Evolutionary conservation across 1,284 basidiomycete genomes (phyloP).

Genomic region (Boletus chippewaensis): DNA sequence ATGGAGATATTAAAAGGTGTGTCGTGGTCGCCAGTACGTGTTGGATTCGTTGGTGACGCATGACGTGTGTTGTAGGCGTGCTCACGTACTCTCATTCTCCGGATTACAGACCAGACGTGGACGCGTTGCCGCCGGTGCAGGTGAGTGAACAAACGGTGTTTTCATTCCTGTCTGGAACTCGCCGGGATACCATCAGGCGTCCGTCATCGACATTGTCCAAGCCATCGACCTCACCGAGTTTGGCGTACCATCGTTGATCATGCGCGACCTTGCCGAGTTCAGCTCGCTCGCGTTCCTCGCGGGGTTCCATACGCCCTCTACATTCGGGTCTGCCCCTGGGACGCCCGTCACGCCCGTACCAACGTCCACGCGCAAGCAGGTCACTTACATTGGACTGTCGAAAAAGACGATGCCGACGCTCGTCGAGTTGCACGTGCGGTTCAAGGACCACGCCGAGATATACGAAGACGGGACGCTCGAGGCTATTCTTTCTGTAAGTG

Average conservation of each 20-base stretch:
- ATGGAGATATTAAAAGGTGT: slow-evolving; percentile 73
- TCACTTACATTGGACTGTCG: slow-evolving; percentile 83
- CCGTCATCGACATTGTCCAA: slow-evolving; percentile 64
- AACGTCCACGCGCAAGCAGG: slow-evolving; percentile 46
- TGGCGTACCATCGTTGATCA: slow-evolving; percentile 64
- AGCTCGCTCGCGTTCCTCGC: slow-evolving; percentile 79
- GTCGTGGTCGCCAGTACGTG: slow-evolving; percentile 15
- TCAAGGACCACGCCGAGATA: slow-evolving; percentile 54
- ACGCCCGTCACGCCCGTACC: slow-evolving; percentile 25
- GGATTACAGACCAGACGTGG: slow-evolving; percentile 84
- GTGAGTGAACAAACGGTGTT: slow-evolving; percentile 32
- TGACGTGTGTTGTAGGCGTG: slow-evolving; percentile 42
- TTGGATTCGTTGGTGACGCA: neutral
- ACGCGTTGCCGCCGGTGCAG: slow-evolving; percentile 79
- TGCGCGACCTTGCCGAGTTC: slow-evolving; percentile 82
- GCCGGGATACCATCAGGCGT: slow-evolving; percentile 38
- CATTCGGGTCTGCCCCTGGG: slow-evolving; percentile 6
- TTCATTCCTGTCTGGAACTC: neutral
- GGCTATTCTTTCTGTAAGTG: slow-evolving; percentile 71
- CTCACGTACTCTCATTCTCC: slow-evolving; percentile 77
- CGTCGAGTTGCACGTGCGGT: slow-evolving; percentile 63
- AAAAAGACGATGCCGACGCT: slow-evolving; percentile 85
- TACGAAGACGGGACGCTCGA: slow-evolving; percentile 83
- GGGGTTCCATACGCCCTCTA: slow-evolving; percentile 51
- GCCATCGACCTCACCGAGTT: slow-evolving; percentile 58